phyloP scores from a whole-genome alignment of 441 rosid species.

The Erodium texanum region DNA sequence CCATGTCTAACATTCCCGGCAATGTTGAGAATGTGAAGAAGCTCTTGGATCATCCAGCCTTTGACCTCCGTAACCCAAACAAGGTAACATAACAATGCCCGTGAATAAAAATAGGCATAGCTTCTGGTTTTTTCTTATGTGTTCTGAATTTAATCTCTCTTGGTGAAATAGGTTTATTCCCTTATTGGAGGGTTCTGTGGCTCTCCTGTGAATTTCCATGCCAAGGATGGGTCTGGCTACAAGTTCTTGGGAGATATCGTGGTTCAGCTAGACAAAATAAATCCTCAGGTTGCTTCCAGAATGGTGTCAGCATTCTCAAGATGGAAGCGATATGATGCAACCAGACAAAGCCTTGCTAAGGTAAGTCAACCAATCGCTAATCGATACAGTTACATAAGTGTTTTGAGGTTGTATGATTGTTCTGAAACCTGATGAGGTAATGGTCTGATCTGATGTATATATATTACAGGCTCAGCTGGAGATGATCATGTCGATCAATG shows the following conservation, averaged over 20 bases:
- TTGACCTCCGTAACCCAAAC: conserved; percentile 87
- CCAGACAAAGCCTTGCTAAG: conserved; percentile 74
- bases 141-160: conserved; percentile 1
- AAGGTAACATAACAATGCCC: conserved; percentile 38
- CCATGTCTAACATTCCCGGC: conserved; percentile 69
- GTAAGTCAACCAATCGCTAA: conserved; percentile 25
- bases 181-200: conserved; percentile 81
- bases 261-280: conserved; percentile 75
- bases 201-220: conserved; percentile 87
- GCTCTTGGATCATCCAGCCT: conserved; percentile 75
- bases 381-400: not conserved
- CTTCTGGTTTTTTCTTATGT: not conserved
- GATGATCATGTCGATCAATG: conserved; percentile 79
- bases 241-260: conserved; percentile 87
- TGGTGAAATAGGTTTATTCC: conserved; percentile 53
- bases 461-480: conserved; percentile 31
- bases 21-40: conserved; percentile 71
- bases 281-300: conserved; percentile 95
- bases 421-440: not conserved
- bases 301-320: conserved; percentile 94
- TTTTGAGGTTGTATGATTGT: not conserved
- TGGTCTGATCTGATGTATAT: not conserved
- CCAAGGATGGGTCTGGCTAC: conserved; percentile 93
- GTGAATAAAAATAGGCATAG: not conserved
- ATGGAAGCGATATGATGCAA: conserved; percentile 87